phyloP scores from a whole-genome alignment of 1,139 yeast genomes.

The Magnusiomyces sp. region DNA sequence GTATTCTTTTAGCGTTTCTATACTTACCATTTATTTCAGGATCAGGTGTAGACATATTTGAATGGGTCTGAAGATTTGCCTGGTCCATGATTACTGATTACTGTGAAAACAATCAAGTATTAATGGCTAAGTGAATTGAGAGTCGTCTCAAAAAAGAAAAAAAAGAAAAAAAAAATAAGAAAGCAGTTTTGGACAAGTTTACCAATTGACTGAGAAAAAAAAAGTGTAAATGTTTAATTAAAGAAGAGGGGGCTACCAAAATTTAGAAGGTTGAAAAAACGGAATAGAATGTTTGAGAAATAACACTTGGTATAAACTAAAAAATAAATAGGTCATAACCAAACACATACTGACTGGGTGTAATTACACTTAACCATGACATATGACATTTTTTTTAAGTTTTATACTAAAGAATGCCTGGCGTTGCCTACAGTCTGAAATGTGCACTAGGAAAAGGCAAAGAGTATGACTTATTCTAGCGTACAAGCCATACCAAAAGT shows the following conservation, averaged over 20 bases:
- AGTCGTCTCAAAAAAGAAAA: neutral
- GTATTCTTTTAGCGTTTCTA: neutral
- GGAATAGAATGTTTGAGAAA: neutral
- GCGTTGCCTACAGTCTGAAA: no score
- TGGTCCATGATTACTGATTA: neutral
- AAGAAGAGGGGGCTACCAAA: neutral
- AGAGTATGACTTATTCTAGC: no score
- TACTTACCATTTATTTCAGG: constrained; percentile 1
- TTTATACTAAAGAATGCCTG: no score
- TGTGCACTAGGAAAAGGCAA: no score
- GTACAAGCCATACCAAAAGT: no score
- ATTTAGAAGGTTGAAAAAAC: neutral
- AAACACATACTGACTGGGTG: no score
- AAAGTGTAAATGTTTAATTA: neutral
- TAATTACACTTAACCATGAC: no score
- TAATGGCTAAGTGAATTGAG: neutral
- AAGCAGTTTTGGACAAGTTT: neutral
- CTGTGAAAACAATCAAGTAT: neutral
- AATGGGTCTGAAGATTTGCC: no score
- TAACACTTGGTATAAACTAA: neutral
- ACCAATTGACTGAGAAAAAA: neutral
- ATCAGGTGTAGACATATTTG: neutral
- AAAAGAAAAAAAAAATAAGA: neutral
- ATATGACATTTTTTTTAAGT: no score
- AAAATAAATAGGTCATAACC: neutral